Base-by-base conservation (phyloP, 2,329 filamentous ascomycete species). In the Leptographium lundbergii region DNA sequence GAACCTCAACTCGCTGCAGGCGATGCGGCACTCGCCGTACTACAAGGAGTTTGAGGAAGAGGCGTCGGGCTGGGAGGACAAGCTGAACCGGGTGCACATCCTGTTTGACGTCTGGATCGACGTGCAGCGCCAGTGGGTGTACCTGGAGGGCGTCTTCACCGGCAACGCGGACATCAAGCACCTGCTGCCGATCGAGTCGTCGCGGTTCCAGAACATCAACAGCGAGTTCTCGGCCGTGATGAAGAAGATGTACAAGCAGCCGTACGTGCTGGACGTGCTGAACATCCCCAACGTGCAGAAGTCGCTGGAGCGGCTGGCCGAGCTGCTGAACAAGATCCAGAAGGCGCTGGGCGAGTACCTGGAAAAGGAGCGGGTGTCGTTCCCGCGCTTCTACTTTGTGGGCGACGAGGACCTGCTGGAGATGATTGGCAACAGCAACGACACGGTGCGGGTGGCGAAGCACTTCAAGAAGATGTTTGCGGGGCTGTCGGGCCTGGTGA, bases 391-490 rank as follows among this genome's bases (percentile, higher is more conserved):
- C 77, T 99, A 99, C 76, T 99, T 99, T 67, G 95, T 99, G 59
- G 94, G 94, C 71, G 95, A 99, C 67, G 95, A 99, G 69, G 94
- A 99, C 73, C 77, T 99, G 60, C 80, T 99, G 27, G 94, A 99
- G 72, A 99, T 99, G 74, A 99, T 99, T 64, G 94, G 94, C 69
- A 99, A 99, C 72, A 97, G 92, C 75, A 96, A 96, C 68, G 94
- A 99, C 68, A 96, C 92, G 11, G 76, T 94, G 61, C 91, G 94
- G 58, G 95, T 99, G 65, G 90, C 94, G 48, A 99, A 99, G 72
- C 95, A 99, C 75, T 91, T 99, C 77, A 92, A 95, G 72, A 99
- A 99, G 78, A 99, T 99, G 94, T 99, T 99, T 77, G 94, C 95
- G 63, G 94, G 94, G 62, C 79, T 99, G 54, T 92, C 87, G 5